These are phyloP conservation scores for Stachybotrys echinatus DNA, from an alignment of 2,329 filamentous ascomycete genomes.

Conservation along the genomic window DNA sequence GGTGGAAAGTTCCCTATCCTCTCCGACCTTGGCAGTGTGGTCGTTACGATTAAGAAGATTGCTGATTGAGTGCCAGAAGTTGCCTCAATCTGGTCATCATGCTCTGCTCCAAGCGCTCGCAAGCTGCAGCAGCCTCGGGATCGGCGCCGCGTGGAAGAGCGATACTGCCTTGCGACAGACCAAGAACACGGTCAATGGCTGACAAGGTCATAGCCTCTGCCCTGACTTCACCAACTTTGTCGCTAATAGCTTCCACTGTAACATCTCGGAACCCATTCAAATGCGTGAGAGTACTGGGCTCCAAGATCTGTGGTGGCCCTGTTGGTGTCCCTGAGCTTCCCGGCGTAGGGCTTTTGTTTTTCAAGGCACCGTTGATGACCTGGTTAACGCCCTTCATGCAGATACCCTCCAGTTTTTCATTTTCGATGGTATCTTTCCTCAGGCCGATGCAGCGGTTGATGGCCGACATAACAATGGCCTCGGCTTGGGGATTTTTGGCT, in stretches of 20 bases:
- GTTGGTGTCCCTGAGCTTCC: slow-evolving; percentile 16
- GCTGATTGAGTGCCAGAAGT: background rate
- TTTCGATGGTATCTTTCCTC: slow-evolving; percentile 36
- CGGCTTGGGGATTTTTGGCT: slow-evolving; percentile 34
- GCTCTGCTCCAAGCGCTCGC: background rate
- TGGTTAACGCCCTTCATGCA: slow-evolving; percentile 36
- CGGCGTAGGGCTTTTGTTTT: slow-evolving; percentile 28
- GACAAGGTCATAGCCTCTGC: slow-evolving; percentile 43
- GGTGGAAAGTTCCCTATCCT: no score
- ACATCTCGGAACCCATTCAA: slow-evolving; percentile 40
- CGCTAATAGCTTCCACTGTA: slow-evolving; percentile 36
- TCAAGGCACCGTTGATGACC: slow-evolving; percentile 37
- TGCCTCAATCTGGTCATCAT: background rate
- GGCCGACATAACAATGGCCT: slow-evolving; percentile 47
- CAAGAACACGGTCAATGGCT: slow-evolving; percentile 45
- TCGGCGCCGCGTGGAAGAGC: slow-evolving; percentile 25
- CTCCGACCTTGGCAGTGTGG: background rate
- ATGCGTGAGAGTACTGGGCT: slow-evolving; percentile 34
- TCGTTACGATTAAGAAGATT: background rate
- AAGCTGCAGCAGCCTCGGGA: background rate
- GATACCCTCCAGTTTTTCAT: slow-evolving; percentile 41
- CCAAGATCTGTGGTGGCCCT: slow-evolving; percentile 24
- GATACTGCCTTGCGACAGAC: slow-evolving; percentile 40
- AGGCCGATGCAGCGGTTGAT: slow-evolving; percentile 46
- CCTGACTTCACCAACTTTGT: slow-evolving; percentile 31